These are phyloP conservation scores for Teunomyces panamensis DNA, from an alignment of 805 yeast species.

Conservation along the genomic window DNA sequence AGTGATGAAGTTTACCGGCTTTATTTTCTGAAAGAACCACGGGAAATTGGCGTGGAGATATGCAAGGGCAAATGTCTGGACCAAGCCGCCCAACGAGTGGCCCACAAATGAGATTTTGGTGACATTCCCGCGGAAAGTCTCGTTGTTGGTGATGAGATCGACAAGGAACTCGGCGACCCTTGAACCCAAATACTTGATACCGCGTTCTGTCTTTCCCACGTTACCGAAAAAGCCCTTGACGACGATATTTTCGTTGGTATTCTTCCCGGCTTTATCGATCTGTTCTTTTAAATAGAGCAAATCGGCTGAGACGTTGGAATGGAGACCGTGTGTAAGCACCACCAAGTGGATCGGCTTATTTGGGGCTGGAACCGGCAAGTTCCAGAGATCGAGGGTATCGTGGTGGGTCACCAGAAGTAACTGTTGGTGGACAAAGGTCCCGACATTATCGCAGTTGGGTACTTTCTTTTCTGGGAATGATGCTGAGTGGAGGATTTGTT, in stretches of 20 bases:
- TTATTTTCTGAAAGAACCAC: conserved; percentile 58
- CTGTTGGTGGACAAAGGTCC: conserved; percentile 18
- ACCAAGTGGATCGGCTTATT: conserved; percentile 75
- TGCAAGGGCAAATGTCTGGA: conserved; percentile 87
- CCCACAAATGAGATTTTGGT: conserved; percentile 79
- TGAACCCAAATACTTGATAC: conserved; percentile 79
- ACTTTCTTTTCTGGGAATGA: conserved; percentile 20
- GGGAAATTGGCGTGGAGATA: conserved; percentile 70
- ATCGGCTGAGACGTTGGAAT: conserved; percentile 86
- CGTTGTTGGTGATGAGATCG: conserved; percentile 47
- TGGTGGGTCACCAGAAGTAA: conserved; percentile 48
- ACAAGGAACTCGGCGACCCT: conserved; percentile 74
- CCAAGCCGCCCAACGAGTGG: conserved; percentile 91
- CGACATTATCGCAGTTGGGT: conserved; percentile 26
- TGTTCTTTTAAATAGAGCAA: conserved; percentile 83
- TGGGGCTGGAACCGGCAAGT: conserved; percentile 48
- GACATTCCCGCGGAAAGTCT: conserved; percentile 39
- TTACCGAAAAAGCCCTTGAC: conserved; percentile 83
- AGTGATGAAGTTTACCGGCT: conserved; percentile 77
- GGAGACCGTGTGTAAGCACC: conserved; percentile 86
- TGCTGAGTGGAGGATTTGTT: conserved; percentile 30
- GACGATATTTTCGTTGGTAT: conserved; percentile 57
- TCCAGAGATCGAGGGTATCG: conserved; percentile 76
- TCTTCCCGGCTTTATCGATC: conserved; percentile 48
- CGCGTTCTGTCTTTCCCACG: conserved; percentile 84